Percentiles rank a stretch among this genome's conserved stretches.
Evolutionary conservation across 306 rosid genomes (phyloP).

Genomic region (Pueraria montana): DNA sequence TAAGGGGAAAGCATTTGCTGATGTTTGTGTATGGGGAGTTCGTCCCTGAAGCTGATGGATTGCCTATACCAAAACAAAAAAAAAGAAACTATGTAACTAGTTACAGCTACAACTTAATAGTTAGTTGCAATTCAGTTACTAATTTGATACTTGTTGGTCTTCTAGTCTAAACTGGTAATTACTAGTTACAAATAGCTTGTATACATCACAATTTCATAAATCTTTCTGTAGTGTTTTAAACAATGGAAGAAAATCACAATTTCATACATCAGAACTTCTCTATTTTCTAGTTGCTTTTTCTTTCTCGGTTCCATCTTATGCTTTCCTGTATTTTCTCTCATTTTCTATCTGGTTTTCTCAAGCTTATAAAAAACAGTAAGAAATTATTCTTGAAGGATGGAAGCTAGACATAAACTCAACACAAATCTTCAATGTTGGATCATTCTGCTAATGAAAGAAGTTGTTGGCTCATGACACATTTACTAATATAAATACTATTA

Average conservation of each 20-base stretch:
- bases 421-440: neutral
- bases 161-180: no score
- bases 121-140: neutral
- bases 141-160: neutral
- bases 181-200: neutral
- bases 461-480: neutral
- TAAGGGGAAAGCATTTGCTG: slow-evolving; percentile 63
- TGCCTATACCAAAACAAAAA: slow-evolving; percentile 66
- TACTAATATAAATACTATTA: neutral
- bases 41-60: slow-evolving; percentile 91
- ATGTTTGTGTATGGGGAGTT: slow-evolving; percentile 75
- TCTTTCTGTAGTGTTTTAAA: neutral
- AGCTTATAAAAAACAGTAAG: neutral
- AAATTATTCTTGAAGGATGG: neutral
- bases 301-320: neutral
- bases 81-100: neutral
- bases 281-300: neutral
- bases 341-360: neutral
- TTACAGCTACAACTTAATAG: neutral
- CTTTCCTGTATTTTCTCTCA: neutral
- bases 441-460: neutral
- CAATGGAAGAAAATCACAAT: neutral
- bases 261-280: neutral
- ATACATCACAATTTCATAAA: no score
- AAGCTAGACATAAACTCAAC: neutral